These are phyloP conservation scores for Stemphylium vesicarium DNA, from an alignment of 2,329 filamentous ascomycete species.

Conservation along the genomic window DNA sequence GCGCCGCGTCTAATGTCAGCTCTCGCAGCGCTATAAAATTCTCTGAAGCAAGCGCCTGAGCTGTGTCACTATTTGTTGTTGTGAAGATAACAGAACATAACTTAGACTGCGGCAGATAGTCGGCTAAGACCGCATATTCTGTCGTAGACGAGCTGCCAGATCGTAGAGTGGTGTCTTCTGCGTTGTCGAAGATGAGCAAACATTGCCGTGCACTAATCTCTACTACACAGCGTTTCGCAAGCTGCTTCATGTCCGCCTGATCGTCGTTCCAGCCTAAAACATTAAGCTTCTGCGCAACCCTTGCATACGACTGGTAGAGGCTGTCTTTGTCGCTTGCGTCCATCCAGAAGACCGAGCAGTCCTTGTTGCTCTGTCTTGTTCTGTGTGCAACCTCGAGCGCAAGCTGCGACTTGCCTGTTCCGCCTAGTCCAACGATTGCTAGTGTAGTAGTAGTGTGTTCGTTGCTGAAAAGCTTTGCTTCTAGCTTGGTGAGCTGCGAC, in stretches of 20 bases:
- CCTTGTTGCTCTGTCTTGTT: slow-evolving; percentile 41
- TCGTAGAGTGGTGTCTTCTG: slow-evolving; percentile 31
- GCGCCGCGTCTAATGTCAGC: slow-evolving; percentile 21
- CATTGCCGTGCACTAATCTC: slow-evolving; percentile 1
- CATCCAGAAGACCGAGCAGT: slow-evolving; percentile 55
- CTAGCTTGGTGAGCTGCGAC: slow-evolving; percentile 5
- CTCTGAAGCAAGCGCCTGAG: slow-evolving; percentile 19
- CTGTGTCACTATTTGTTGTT: slow-evolving; percentile 19
- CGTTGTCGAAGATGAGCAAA: slow-evolving; percentile 27
- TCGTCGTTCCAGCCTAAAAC: slow-evolving; percentile 22
- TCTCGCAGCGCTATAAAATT: slow-evolving; percentile 22
- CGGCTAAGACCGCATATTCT: slow-evolving; percentile 18
- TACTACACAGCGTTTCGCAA: slow-evolving; percentile 22
- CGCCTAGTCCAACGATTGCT: slow-evolving; percentile 24
- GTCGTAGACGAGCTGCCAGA: slow-evolving; percentile 9
- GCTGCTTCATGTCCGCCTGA: slow-evolving; percentile 22
- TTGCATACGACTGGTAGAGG: slow-evolving; percentile 48
- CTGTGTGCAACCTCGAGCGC: slow-evolving; percentile 51
- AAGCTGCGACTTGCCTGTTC: slow-evolving; percentile 31
- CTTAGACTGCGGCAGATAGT: slow-evolving; percentile 22
- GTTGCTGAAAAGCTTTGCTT: slow-evolving; percentile 31
- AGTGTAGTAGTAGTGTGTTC: slow-evolving; percentile 13
- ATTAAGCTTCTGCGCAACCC: slow-evolving; percentile 33
- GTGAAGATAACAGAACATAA: slow-evolving; percentile 25
- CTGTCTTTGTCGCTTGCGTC: slow-evolving; percentile 48